Evolutionary conservation across 768 basidiomycete species (phyloP).

Genomic region (Clavaria fumosa): DNA sequence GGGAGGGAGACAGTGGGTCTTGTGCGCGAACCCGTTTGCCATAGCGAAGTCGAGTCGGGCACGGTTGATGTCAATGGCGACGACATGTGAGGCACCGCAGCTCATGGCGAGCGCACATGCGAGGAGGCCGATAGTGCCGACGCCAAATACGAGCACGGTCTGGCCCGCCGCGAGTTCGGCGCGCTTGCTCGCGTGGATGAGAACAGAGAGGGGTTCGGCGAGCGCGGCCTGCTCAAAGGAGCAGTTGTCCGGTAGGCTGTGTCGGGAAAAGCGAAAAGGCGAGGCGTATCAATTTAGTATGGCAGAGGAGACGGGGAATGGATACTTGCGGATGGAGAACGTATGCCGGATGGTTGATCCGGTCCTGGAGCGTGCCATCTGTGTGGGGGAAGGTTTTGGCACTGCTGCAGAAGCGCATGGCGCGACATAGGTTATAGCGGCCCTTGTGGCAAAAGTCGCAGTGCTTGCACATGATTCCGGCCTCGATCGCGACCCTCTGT

Average conservation of each 20-base stretch:
- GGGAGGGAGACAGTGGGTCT: constrained; percentile 47
- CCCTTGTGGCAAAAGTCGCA: constrained; percentile 59
- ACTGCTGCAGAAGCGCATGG: constrained; percentile 77
- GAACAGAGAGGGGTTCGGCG: constrained; percentile 86
- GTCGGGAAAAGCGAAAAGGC: constrained; percentile 2
- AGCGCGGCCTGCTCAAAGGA: constrained; percentile 73
- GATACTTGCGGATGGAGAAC: constrained; percentile 72
- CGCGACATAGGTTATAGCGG: constrained; percentile 86
- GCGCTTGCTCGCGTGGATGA: constrained; percentile 8
- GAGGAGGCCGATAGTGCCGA: constrained; percentile 86
- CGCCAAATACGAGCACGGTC: constrained; percentile 77
- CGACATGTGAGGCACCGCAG: constrained; percentile 53
- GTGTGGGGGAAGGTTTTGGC: constrained; percentile 88
- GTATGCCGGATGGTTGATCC: constrained; percentile 79
- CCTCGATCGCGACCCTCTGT: constrained; percentile 87
- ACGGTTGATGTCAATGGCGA: constrained; percentile 77
- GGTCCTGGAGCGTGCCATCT: constrained; percentile 79
- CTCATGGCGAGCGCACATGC: constrained; percentile 68
- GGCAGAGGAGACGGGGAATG: constrained; percentile 4
- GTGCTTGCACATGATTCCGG: constrained; percentile 73
- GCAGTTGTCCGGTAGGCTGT: constrained; percentile 58
- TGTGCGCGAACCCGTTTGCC: constrained; percentile 57
- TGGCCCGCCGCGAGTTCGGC: constrained; percentile 28
- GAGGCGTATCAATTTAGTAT: not conserved
- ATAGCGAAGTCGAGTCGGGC: constrained; percentile 67